Evolutionary conservation across 169 alveolate genomes (phyloP), one percentile per base, ranked within the genome.

Genomic region (Cryptosporidium sp.): DNA sequence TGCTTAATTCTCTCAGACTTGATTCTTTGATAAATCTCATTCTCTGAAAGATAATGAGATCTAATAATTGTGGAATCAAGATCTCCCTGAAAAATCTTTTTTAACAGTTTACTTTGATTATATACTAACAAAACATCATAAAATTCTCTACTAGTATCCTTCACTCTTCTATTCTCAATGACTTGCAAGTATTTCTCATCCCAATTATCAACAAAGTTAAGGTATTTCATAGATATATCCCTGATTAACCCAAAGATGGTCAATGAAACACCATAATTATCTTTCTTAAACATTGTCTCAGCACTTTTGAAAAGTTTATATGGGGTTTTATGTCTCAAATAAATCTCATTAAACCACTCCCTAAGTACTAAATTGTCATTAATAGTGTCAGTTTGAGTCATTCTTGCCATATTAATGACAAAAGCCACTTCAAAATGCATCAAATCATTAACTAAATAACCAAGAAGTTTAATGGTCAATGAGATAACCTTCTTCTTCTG

Each of bases 81-180:
- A 26, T 33, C 50, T 26, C 26, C 69, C 6, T 71, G 33, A 48
- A 73, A 59, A 10, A 73, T 9, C 35, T 3, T 73, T 35, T 33
- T 73, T 41, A 73, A 12, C 3, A 55, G 10, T n/a, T 58, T 50
- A n/a, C 39, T 73, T n/a, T 51, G 68, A 35, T 73, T 52, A 41
- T 55, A 73, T 12, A 73, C 16, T 29, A 73, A 21, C 9, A 73
- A 59, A 52, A 73, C 71, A 31, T 73, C n/a, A 35, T 73, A 73
- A 41, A 51, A 73, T 14, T 59, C 68, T 18, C 52, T 35, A 3
- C 16, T 31, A 6, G 5, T 31, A 0, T 29, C 21, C 1, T 58
- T 37, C 8, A 23, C 52, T 7, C 18, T 33, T 21, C 35, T n/a
- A 18, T 10, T 26, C 26, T 52, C 37, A 8, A 51, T 59, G 3